Conservation (phyloP, 2,329 filamentous ascomycete genomes). For the Talaromyces sp. region DNA sequence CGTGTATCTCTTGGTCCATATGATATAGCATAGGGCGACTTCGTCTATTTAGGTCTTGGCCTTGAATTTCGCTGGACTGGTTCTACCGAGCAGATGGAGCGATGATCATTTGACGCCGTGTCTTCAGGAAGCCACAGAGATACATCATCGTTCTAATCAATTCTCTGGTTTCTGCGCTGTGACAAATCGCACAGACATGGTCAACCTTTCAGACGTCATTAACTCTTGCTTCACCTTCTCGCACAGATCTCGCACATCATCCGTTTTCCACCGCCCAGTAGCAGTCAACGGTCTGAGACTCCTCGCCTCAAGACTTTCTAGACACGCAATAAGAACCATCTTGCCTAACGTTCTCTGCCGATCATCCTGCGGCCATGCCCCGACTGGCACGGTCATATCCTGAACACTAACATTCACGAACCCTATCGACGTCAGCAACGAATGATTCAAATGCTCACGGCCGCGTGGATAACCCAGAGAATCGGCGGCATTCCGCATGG, state of each 20-base stretch:
- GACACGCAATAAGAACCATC: slow-evolving; percentile 39
- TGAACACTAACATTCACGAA: slow-evolving; percentile 44
- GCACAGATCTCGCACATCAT: slow-evolving; percentile 36
- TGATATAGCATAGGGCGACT: neutral
- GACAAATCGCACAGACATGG: slow-evolving; percentile 27
- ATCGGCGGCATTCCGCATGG: slow-evolving; percentile 39
- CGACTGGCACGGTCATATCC: slow-evolving; percentile 38
- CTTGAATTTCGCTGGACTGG: neutral
- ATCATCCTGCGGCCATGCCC: slow-evolving; percentile 36
- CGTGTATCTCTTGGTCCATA: neutral
- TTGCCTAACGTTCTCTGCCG: slow-evolving; percentile 39
- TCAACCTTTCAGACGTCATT: slow-evolving; percentile 27
- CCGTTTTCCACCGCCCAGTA: slow-evolving; percentile 32
- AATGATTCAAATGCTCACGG: slow-evolving; percentile 42
- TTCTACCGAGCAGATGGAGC: neutral
- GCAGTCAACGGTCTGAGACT: slow-evolving; percentile 37
- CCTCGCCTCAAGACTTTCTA: slow-evolving; percentile 41
- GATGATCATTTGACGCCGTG: neutral
- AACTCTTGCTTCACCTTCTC: slow-evolving; percentile 39
- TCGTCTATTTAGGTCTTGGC: neutral
- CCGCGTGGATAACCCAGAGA: slow-evolving; percentile 41
- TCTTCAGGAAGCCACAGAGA: neutral
- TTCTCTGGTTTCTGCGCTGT: slow-evolving; percentile 30
- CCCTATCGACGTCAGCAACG: slow-evolving; percentile 42
- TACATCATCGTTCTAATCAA: neutral